Evolutionary conservation across 148 eudicot genomes (phyloP).

Genomic region (Rhododendron henanense): DNA sequence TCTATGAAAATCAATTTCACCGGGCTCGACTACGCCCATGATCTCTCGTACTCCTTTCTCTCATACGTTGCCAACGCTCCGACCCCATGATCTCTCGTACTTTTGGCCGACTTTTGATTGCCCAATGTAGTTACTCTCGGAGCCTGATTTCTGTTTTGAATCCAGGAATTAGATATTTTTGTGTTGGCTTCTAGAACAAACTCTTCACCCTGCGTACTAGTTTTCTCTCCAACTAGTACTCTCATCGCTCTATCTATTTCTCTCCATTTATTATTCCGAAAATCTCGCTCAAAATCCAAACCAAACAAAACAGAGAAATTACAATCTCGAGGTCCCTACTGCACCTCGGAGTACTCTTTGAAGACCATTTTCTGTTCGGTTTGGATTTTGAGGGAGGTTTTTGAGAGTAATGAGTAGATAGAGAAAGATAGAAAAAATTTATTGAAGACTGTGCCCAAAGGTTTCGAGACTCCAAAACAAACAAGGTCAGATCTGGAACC

Average conservation of each 20-base stretch:
- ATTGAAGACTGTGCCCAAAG: no score
- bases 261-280: not conserved
- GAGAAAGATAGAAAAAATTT: no score
- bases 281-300: not conserved
- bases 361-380: no score
- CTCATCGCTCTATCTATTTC: not conserved
- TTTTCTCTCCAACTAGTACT: no score
- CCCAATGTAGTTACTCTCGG: not conserved
- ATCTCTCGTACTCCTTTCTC: not conserved
- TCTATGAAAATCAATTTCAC: not conserved
- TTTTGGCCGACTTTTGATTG: not conserved
- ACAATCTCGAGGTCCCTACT: not conserved
- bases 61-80: not conserved
- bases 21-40: not conserved
- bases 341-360: no score
- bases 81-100: not conserved
- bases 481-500: not conserved
- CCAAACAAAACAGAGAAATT: no score
- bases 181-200: not conserved
- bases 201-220: not conserved
- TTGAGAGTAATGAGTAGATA: no score
- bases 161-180: not conserved
- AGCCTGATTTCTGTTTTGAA: not conserved
- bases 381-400: no score
- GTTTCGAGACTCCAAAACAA: no score